A percentile compares a stretch with the other conserved stretches of the same genome.
Conservation (phyloP, 768 basidiomycete species). For the Suillus cothurnatus region DNA sequence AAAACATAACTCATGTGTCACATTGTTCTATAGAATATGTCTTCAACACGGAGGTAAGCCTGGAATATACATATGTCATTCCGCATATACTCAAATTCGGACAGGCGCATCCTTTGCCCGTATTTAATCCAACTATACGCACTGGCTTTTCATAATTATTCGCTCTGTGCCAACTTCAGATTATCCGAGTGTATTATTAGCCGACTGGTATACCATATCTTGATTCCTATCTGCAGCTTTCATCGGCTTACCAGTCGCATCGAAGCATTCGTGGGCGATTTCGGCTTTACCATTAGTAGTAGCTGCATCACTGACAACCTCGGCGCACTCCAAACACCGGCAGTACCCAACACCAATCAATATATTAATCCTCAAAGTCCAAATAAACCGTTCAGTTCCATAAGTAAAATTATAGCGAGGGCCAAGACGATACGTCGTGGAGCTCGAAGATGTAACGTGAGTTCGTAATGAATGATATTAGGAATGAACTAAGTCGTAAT, state of each 20-base stretch:
- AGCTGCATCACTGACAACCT: background rate
- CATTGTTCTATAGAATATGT: slow-evolving; percentile 61
- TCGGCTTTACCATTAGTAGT: background rate
- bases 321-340: background rate
- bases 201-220: too few relatives aligned
- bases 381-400: slow-evolving; percentile 13
- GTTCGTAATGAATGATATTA: slow-evolving; percentile 17
- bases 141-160: slow-evolving; percentile 48
- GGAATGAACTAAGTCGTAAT: slow-evolving; percentile 20
- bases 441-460: slow-evolving; percentile 7
- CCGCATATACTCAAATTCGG: slow-evolving; percentile 4
- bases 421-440: background rate
- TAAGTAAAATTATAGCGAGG: slow-evolving; percentile 14
- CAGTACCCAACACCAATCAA: background rate
- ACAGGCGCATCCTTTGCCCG: slow-evolving; percentile 71
- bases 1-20: slow-evolving; percentile 13
- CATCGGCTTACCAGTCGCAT: too few relatives aligned
- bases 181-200: background rate
- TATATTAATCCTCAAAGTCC: slow-evolving; percentile 11
- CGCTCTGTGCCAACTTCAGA: background rate
- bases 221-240: too few relatives aligned
- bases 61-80: background rate
- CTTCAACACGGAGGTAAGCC: slow-evolving; percentile 85
- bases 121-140: slow-evolving; percentile 56
- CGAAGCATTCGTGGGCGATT: background rate